phyloP scores from a whole-genome alignment of 1,139 yeast genomes.

The Neolecta irregularis region DNA sequence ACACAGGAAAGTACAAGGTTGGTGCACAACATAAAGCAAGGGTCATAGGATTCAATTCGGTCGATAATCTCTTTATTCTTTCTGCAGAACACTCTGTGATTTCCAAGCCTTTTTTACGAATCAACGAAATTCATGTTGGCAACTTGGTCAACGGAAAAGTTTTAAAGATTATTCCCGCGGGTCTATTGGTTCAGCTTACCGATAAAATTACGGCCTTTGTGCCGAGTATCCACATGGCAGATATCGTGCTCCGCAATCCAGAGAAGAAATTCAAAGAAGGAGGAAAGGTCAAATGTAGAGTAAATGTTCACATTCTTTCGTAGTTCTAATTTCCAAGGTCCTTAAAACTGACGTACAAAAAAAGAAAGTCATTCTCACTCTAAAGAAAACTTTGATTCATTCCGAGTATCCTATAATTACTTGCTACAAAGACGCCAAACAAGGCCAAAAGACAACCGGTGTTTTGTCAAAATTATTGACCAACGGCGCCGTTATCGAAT shows the following conservation, averaged over 20 bases:
- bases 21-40: constrained; percentile 66
- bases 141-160: constrained; percentile 41
- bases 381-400: constrained; percentile 70
- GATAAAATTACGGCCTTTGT: constrained; percentile 58
- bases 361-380: constrained; percentile 43
- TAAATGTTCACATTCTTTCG: constrained; percentile 19
- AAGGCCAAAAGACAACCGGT: constrained; percentile 55
- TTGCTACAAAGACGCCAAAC: constrained; percentile 36
- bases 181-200: constrained; percentile 50
- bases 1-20: constrained; percentile 29
- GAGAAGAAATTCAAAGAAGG: constrained; percentile 85
- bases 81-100: constrained; percentile 54
- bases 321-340: constrained; percentile 20
- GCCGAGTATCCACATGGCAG: constrained; percentile 65
- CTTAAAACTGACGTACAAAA: constrained; percentile 29
- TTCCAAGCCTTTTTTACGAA: constrained; percentile 46
- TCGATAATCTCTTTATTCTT: constrained; percentile 52
- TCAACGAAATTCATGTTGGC: constrained; percentile 65
- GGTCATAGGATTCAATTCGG: constrained; percentile 48
- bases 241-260: constrained; percentile 68
- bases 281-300: constrained; percentile 60
- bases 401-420: constrained; percentile 34
- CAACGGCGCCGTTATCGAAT: constrained; percentile 68
- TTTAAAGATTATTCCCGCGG: constrained; percentile 49
- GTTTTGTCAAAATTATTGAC: constrained; percentile 59